These are phyloP conservation scores for Mycena chlorophos DNA, from an alignment of 768 basidiomycete species.

Conservation along the genomic window DNA sequence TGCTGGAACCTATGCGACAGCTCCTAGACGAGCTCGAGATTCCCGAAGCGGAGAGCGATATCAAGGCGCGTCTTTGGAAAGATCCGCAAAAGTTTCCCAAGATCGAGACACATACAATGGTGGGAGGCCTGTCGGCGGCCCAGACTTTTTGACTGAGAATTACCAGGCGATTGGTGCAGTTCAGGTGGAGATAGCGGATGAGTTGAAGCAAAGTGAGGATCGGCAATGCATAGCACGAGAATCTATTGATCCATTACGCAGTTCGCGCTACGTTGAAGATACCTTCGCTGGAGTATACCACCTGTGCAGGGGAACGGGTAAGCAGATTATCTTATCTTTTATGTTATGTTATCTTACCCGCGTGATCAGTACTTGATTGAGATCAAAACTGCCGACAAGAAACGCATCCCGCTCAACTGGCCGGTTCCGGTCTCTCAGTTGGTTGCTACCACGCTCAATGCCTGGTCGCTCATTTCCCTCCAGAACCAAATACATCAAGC, in stretches of 20 bases:
- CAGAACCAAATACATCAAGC: constrained; percentile 69
- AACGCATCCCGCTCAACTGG: constrained; percentile 60
- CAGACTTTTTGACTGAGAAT: constrained; percentile 9
- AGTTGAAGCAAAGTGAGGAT: constrained; percentile 63
- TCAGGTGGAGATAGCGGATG: constrained; percentile 70
- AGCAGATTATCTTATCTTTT: constrained; percentile 11
- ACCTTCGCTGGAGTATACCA: constrained; percentile 72
- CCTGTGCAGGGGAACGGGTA: constrained; percentile 71
- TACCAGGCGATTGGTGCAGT: constrained; percentile 63
- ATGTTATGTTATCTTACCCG: constrained; percentile 5
- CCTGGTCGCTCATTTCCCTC: constrained; percentile 1
- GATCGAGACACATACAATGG: constrained; percentile 61
- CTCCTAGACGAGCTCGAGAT: constrained; percentile 60
- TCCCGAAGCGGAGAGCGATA: constrained; percentile 61
- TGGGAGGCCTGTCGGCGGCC: constrained; percentile 27
- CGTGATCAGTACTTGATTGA: constrained; percentile 72
- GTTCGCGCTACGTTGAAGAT: constrained; percentile 72
- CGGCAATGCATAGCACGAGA: not conserved
- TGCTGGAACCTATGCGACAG: constrained; percentile 53
- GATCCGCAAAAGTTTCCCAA: constrained; percentile 46
- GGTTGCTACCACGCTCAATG: not conserved
- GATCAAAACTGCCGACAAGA: constrained; percentile 57
- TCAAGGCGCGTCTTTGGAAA: constrained; percentile 71
- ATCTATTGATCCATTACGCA: constrained; percentile 27
- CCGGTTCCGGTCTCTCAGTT: constrained; percentile 61